These are phyloP conservation scores for Globisporangium rhizosaccharum DNA, from an alignment of 352 stramenopile species.

Conservation along the genomic window DNA sequence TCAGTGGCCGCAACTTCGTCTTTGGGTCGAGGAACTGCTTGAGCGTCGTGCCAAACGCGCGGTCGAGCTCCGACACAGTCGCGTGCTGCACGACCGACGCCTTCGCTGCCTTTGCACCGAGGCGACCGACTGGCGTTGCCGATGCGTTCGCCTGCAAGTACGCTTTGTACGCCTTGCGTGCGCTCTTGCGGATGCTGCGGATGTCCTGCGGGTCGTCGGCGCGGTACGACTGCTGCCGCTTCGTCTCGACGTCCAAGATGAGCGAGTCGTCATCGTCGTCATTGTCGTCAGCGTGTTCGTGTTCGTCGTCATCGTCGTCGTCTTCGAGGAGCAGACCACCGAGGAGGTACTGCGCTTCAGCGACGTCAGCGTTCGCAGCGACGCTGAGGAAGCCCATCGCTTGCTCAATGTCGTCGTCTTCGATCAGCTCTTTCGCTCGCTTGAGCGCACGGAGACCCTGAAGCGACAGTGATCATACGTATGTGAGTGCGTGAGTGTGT, in stretches of 20 bases:
- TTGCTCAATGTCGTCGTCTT: constrained; percentile 41
- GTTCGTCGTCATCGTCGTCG: constrained; percentile 25
- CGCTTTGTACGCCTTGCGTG: constrained; percentile 69
- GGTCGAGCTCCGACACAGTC: constrained; percentile 52
- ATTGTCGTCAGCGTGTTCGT: constrained; percentile 13
- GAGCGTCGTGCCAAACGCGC: constrained; percentile 66
- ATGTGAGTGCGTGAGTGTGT: background rate
- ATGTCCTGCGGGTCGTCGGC: constrained; percentile 53
- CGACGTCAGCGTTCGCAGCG: constrained; percentile 55
- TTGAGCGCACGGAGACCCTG: constrained; percentile 45
- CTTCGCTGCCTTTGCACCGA: constrained; percentile 31
- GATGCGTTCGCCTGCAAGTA: constrained; percentile 49
- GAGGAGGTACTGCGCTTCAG: constrained; percentile 73
- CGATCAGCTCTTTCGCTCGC: constrained; percentile 54
- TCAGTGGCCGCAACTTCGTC: constrained; percentile 41
- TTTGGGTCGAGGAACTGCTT: constrained; percentile 63
- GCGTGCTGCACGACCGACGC: constrained; percentile 49
- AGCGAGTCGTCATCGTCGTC: constrained; percentile 29
- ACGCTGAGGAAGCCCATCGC: constrained; percentile 60
- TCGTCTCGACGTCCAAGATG: constrained; percentile 60
- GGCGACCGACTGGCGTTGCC: constrained; percentile 3
- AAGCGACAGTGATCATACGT: too few species aligned
- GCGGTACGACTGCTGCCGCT: constrained; percentile 43
- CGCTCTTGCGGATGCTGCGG: constrained; percentile 73
- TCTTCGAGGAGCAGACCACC: constrained; percentile 54